A percentile compares a stretch with the other conserved stretches of the same genome.
Conservation (phyloP, 345 rosid species). For the rapeseed (Brassica napus) region DNA sequence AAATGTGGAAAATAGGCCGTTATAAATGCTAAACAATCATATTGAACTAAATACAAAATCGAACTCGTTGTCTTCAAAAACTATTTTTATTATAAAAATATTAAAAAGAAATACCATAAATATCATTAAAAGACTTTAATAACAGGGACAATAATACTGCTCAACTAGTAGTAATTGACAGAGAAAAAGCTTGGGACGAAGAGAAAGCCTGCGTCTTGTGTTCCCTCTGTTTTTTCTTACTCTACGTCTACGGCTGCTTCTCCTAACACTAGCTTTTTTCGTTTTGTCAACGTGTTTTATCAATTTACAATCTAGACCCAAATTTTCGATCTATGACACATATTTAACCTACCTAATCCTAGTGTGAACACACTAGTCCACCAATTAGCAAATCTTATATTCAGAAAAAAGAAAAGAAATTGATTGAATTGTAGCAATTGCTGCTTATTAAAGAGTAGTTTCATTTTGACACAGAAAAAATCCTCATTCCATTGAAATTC, state of each 20-base stretch:
- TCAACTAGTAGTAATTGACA: conserved; percentile 28
- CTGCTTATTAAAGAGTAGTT: not conserved
- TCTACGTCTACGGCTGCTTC: conserved; percentile 33
- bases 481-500: not conserved
- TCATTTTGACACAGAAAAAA: not conserved
- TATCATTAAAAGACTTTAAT: conserved; percentile 18
- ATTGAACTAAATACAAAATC: not conserved
- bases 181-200: conserved; percentile 29
- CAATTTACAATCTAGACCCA: conserved; percentile 32
- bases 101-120: not conserved
- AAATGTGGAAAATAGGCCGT: conserved; percentile 10
- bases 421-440: not conserved
- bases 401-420: not conserved
- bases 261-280: conserved; percentile 9
- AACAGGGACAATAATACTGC: conserved; percentile 19
- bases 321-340: not conserved
- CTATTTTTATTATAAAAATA: not conserved
- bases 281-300: conserved; percentile 40
- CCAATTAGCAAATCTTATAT: not conserved
- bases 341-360: conserved; percentile 19
- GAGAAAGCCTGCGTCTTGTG: conserved; percentile 38
- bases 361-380: not conserved
- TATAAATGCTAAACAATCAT: not conserved
- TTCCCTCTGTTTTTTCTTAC: conserved; percentile 31
- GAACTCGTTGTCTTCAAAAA: not conserved